A percentile compares a stretch with the other conserved stretches of the same genome.
These are phyloP conservation scores for Xylaria sp. DNA, from an alignment of 2,329 filamentous ascomycete species.

Conservation along the genomic window DNA sequence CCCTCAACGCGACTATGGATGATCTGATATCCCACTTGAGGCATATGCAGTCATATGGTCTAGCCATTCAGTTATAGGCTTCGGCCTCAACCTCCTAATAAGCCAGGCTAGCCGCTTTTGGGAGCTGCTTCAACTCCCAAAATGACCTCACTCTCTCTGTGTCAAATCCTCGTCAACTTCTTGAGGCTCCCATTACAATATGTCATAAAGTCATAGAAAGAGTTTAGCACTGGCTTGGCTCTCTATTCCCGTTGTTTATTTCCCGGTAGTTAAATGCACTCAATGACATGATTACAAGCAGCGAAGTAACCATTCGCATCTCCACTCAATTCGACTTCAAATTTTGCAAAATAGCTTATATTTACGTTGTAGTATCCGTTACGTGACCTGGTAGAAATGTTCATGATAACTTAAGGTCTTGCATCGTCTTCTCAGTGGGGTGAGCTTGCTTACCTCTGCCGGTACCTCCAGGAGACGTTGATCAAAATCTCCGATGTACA, in stretches of 20 bases:
- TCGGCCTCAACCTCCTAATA: neutral
- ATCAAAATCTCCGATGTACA: slow-evolving; percentile 36
- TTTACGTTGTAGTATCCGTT: slow-evolving; percentile 7
- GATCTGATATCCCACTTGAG: slow-evolving; percentile 30
- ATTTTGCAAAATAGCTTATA: neutral
- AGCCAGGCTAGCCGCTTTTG: neutral
- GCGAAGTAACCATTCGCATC: neutral
- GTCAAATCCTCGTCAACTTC: neutral
- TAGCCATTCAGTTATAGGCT: slow-evolving; percentile 8
- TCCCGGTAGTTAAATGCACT: neutral
- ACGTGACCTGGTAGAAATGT: neutral
- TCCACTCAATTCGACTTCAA: neutral
- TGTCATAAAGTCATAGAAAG: neutral
- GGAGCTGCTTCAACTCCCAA: slow-evolving; percentile 12
- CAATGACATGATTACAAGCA: slow-evolving; percentile 1
- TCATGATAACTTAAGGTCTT: slow-evolving; percentile 14
- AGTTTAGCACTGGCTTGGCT: neutral
- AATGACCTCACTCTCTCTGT: slow-evolving; percentile 3
- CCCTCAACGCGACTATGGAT: slow-evolving; percentile 13
- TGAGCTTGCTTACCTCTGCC: slow-evolving; percentile 13
- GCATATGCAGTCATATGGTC: slow-evolving; percentile 17
- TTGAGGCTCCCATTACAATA: neutral
- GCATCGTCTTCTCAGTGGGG: slow-evolving; percentile 2
- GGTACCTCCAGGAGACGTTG: slow-evolving; percentile 18
- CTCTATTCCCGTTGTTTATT: neutral